Percentiles rank a stretch among this genome's conserved stretches.
Evolutionary conservation across 805 yeast species (phyloP).

Genomic region (Maudiozyma saulgeensis): DNA sequence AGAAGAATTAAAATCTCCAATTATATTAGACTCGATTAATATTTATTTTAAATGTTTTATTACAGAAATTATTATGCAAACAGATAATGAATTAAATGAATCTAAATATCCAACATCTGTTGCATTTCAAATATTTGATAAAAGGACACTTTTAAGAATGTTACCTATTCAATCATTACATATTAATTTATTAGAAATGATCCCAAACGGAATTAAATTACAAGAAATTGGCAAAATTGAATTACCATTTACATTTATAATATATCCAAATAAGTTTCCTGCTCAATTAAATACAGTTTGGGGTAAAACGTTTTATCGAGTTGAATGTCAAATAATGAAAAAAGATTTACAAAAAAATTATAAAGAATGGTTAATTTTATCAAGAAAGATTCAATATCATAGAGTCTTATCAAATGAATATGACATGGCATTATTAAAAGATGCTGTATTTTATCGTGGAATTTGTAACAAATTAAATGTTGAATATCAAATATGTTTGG

Average conservation of each 20-base stretch:
- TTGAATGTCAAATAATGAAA: constrained; percentile 4
- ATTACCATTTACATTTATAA: background rate
- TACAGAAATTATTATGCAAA: background rate
- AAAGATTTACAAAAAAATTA: background rate
- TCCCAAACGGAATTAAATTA: background rate
- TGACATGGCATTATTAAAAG: constrained; percentile 5
- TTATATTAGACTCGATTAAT: constrained; percentile 1
- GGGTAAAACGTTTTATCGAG: constrained; percentile 4
- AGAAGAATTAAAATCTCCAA: background rate
- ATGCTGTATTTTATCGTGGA: constrained; percentile 2
- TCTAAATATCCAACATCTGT: background rate
- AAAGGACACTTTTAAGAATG: background rate
- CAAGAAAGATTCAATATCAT: constrained; percentile 9
- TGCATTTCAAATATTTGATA: background rate
- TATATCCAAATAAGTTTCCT: constrained; percentile 1
- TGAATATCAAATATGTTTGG: constrained; percentile 5
- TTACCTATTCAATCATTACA: background rate
- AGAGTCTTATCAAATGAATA: constrained; percentile 7
- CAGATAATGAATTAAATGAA: background rate
- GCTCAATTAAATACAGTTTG: background rate
- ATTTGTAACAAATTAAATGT: constrained; percentile 7
- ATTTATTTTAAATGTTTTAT: background rate
- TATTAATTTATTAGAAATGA: background rate
- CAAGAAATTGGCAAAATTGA: background rate
- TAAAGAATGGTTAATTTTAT: constrained; percentile 10